Percentiles rank a stretch among this genome's conserved stretches.
These are phyloP conservation scores for Teunomyces pallodes DNA, from an alignment of 805 yeast species.

Conservation along the genomic window DNA sequence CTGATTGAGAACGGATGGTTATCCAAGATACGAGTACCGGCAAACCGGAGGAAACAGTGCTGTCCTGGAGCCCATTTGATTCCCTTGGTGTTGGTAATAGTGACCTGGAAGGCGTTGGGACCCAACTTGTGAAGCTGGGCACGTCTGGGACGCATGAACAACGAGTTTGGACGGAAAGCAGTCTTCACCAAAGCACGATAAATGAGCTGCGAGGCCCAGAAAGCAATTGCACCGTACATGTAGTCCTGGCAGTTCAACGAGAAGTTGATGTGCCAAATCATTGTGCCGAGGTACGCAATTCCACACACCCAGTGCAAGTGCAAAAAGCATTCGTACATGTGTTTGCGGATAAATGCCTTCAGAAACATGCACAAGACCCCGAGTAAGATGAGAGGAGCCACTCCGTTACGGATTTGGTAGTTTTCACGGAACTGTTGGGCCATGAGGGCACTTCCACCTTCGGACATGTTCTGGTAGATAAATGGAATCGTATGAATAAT, in stretches of 20 bases:
- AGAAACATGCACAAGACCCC: slow-evolving; percentile 43
- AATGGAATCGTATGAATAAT: slow-evolving; percentile 54
- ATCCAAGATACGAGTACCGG: slow-evolving; percentile 44
- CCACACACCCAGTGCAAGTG: slow-evolving; percentile 56
- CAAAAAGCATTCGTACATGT: slow-evolving; percentile 46
- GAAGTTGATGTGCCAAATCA: slow-evolving; percentile 44
- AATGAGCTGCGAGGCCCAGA: slow-evolving; percentile 49
- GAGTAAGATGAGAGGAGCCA: slow-evolving; percentile 48
- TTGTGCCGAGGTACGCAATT: slow-evolving; percentile 44
- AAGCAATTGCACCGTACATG: slow-evolving; percentile 49
- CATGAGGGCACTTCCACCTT: slow-evolving; percentile 45
- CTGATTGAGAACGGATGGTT: slow-evolving; percentile 58
- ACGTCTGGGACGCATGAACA: slow-evolving; percentile 37
- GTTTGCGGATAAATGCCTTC: slow-evolving; percentile 37
- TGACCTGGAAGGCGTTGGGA: slow-evolving; percentile 29
- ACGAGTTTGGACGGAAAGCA: slow-evolving; percentile 41
- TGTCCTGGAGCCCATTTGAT: slow-evolving; percentile 54
- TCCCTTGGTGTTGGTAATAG: slow-evolving; percentile 33
- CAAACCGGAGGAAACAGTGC: slow-evolving; percentile 49
- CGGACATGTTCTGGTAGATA: slow-evolving; percentile 39
- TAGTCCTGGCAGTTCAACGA: slow-evolving; percentile 38
- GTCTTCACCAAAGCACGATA: slow-evolving; percentile 48
- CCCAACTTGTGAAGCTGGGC: slow-evolving; percentile 28
- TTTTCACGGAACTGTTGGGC: slow-evolving; percentile 15
- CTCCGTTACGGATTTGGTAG: slow-evolving; percentile 37